Percentiles rank a stretch among this genome's conserved stretches.
Evolutionary conservation across 2,329 filamentous ascomycete species (phyloP).

Genomic region (Exophiala sp.): DNA sequence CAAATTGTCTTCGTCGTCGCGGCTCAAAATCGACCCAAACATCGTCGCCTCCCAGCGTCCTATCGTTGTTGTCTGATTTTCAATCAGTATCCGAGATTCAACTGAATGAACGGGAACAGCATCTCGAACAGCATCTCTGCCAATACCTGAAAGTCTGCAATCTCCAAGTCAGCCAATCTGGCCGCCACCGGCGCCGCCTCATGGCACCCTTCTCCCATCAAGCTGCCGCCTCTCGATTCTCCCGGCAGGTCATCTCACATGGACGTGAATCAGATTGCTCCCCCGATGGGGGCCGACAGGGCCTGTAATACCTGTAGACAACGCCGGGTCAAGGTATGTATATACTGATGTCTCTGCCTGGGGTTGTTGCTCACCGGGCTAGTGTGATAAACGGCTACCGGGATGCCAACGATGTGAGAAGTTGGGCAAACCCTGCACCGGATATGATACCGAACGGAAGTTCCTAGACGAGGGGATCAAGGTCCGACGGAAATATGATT

Average conservation of each 20-base stretch:
- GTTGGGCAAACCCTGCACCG: conserved; percentile 37
- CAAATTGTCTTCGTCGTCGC: not conserved
- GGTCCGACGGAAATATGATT: conserved; percentile 33
- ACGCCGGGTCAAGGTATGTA: conserved; percentile 22
- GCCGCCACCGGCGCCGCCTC: not conserved
- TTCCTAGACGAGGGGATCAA: conserved; percentile 41
- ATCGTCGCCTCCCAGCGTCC: conserved; percentile 3
- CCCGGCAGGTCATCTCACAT: not conserved
- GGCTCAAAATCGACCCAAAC: not conserved
- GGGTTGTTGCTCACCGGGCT: conserved; percentile 3
- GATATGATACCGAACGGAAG: conserved; percentile 41
- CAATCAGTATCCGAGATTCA: conserved; percentile 5
- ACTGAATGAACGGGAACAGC: not conserved
- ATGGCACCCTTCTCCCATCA: not conserved
- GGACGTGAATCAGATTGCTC: not conserved
- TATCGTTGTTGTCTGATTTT: conserved; percentile 9
- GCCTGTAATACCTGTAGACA: conserved; percentile 24
- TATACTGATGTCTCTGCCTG: not conserved
- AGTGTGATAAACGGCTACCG: conserved; percentile 40
- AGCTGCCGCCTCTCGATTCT: not conserved
- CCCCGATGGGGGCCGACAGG: conserved; percentile 12
- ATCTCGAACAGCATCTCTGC: not conserved
- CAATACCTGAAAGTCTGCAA: not conserved
- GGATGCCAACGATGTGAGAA: conserved; percentile 36
- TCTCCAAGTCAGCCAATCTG: not conserved